phyloP scores from a whole-genome alignment of 2,329 filamentous ascomycete genomes.

The Dothidotthia symphoricarpi region DNA sequence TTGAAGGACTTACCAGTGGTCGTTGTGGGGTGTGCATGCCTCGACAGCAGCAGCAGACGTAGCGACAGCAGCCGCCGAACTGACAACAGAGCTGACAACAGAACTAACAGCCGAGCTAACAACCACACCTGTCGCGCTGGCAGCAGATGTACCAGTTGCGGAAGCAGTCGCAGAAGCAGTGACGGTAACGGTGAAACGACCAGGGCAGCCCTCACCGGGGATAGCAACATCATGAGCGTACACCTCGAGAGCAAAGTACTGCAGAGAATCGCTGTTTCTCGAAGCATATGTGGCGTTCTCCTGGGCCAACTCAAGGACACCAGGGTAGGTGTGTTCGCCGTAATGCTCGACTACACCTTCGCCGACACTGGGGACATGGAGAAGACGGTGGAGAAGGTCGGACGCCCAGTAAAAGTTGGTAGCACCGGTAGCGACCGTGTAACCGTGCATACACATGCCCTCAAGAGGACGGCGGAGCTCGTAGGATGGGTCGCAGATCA shows the following conservation, averaged over 20 bases:
- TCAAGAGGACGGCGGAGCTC: conserved; percentile 56
- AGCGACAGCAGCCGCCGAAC: conserved; percentile 1
- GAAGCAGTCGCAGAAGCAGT: conserved; percentile 1
- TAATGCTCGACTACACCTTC: conserved; percentile 63
- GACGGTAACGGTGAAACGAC: conserved; percentile 32
- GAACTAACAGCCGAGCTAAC: conserved; percentile 3
- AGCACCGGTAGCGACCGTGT: conserved; percentile 57
- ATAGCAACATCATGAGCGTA: conserved; percentile 65
- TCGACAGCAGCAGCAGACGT: conserved; percentile 7
- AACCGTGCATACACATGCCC: conserved; percentile 62
- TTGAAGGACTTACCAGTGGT: conserved; percentile 19
- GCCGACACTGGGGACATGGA: conserved; percentile 61
- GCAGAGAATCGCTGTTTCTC: conserved; percentile 61
- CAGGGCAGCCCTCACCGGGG: conserved; percentile 62
- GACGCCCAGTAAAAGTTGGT: conserved; percentile 65
- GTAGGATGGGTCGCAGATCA: conserved; percentile 67
- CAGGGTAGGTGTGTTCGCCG: conserved; percentile 57
- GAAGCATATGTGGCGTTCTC: conserved; percentile 51
- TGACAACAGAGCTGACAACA: conserved; percentile 1
- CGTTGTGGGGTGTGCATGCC: conserved; percentile 22
- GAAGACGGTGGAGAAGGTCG: conserved; percentile 66
- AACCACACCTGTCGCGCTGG: conserved; percentile 4
- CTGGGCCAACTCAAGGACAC: conserved; percentile 54
- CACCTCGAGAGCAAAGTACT: conserved; percentile 67
- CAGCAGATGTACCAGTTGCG: conserved; percentile 1